Evolutionary conservation across 176 grass and related monocot genomes (phyloP), one percentile per base, ranked within the genome.

Genomic region (Puya raimondii): DNA sequence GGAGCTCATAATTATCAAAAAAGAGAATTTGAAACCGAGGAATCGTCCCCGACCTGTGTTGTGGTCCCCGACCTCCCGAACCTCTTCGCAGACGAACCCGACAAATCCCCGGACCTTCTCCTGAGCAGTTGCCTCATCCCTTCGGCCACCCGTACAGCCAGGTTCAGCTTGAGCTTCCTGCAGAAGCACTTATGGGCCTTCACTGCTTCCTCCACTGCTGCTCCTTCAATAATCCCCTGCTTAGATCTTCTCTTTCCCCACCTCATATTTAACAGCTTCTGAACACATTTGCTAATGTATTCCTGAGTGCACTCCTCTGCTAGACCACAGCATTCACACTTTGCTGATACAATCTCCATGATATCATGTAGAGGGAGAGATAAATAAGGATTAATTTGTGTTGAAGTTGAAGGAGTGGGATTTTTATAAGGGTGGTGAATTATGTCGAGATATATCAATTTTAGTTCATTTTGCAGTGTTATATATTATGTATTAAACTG

Each of bases 121-220:
- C 88, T 78, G 59, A 92, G 85, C 81, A 92, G 80, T 61, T 92
- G 84, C 23, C 89, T 66, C 93, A 96, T 96, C 70, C 89, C 93
- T 22, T 92, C 81, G 25, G 89, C 84, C 52, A 96, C 86, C 67
- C 78, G 80, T 8, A 74, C 80, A 0, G 93, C 89, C 0, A 84
- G 93, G 13, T 85, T 87, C 1, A 56, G 11, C 59, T 68, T 73
- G 69, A 88, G 74, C 78, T 78, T 92, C 25, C 86, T 64, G 54
- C 92, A 92, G 76, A 92, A 83, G 65, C 81, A 81, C 81, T 87
- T 85, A 79, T 92, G 93, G 47, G 83, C 84, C 8, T 70, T 65
- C 70, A 96, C 79, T 33, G 84, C 86, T 42, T 90, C 86, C 86
- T 83, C 80, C 21, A 92, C 70, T 56, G 64, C 78, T 10, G n/a